These are phyloP conservation scores for Cladosporium sp. DNA, from an alignment of 2,329 filamentous ascomycete species.

Conservation along the genomic window DNA sequence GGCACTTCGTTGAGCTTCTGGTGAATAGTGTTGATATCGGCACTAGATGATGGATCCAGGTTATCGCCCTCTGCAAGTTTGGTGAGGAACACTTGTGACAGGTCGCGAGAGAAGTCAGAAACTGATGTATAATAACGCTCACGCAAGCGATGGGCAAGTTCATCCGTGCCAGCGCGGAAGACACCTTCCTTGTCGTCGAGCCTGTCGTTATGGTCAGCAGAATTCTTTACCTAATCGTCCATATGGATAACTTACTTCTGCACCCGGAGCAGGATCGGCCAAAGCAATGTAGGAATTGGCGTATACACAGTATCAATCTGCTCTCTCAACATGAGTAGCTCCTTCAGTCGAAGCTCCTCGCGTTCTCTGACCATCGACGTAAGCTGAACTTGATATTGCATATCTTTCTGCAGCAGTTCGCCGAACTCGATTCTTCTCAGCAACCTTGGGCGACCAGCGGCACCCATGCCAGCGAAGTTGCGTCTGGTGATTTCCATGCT, in stretches of 20 bases:
- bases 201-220: conserved; percentile 45
- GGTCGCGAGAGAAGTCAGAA: conserved; percentile 55
- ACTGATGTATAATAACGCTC: conserved; percentile 59
- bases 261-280: conserved; percentile 74
- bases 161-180: conserved; percentile 52
- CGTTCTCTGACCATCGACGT: conserved; percentile 68
- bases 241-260: conserved; percentile 60
- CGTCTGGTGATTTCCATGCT: conserved; percentile 95
- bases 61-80: conserved; percentile 35
- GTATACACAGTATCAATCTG: conserved; percentile 91
- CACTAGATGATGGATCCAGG: conserved; percentile 17
- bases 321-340: conserved; percentile 68
- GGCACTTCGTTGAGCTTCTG: conserved; percentile 36
- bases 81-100: conserved; percentile 49
- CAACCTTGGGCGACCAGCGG: conserved; percentile 71
- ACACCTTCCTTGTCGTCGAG: conserved; percentile 55
- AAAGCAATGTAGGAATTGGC: conserved; percentile 72
- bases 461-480: conserved; percentile 93
- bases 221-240: background rate
- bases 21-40: conserved; percentile 37
- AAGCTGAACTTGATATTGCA: conserved; percentile 69
- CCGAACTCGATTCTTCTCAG: conserved; percentile 85
- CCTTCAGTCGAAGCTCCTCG: conserved; percentile 72
- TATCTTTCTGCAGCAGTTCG: conserved; percentile 67
- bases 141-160: conserved; percentile 51